A percentile compares a stretch with the other conserved stretches of the same genome.
Evolutionary conservation across 768 basidiomycete genomes (phyloP).

Genomic region (Rhizopogon vesiculosus): DNA sequence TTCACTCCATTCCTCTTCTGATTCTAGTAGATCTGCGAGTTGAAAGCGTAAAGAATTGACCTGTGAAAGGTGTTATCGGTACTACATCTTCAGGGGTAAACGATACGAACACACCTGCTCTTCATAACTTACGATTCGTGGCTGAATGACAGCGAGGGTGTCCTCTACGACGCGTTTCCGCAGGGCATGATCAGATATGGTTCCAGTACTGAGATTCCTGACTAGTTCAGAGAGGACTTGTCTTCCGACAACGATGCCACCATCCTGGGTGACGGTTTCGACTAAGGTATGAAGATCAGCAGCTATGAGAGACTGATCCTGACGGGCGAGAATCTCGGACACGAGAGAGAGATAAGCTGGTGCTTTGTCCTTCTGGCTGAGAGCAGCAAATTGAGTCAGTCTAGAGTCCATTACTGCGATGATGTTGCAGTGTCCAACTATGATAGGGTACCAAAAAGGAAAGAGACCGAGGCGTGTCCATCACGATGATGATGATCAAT

Average conservation of each 20-base stretch:
- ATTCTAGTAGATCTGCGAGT: conserved; percentile 85
- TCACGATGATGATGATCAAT: too few species aligned
- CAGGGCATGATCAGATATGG: conserved; percentile 47
- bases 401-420: conserved; percentile 52
- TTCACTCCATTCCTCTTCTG: conserved; percentile 90
- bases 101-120: conserved; percentile 67
- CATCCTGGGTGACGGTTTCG: conserved; percentile 73
- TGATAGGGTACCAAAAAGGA: not conserved
- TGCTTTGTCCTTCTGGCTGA: conserved; percentile 83
- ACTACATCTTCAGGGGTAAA: conserved; percentile 2
- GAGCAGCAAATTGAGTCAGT: conserved; percentile 55
- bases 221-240: conserved; percentile 86
- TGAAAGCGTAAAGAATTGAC: conserved; percentile 80
- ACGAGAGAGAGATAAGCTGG: conserved; percentile 69
- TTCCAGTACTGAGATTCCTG: conserved; percentile 54
- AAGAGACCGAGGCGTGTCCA: not conserved
- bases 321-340: conserved; percentile 54
- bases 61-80: conserved; percentile 34
- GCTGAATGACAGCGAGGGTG: conserved; percentile 64
- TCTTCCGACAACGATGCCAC: conserved; percentile 84
- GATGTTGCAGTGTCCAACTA: not conserved
- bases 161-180: conserved; percentile 74
- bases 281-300: conserved; percentile 67
- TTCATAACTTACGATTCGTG: conserved; percentile 86
- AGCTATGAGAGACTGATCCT: conserved; percentile 39